phyloP scores from a whole-genome alignment of 2,329 filamentous ascomycete species.

The Aspergillus eucalypticola region DNA sequence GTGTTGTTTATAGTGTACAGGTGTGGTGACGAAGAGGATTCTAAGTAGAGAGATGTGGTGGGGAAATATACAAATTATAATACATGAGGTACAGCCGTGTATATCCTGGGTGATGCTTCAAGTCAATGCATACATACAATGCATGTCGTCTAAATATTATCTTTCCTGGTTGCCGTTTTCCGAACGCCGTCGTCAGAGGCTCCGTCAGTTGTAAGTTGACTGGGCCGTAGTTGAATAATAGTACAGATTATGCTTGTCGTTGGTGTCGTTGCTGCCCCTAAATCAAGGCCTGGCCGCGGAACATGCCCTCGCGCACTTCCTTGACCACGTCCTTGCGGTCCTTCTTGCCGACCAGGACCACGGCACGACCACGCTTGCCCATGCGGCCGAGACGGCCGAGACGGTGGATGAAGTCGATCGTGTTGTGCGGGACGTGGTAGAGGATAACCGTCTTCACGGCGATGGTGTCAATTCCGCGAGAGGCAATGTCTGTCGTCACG shows the following conservation, averaged over 20 bases:
- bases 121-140: not conserved
- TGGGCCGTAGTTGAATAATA: not conserved
- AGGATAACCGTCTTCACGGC: conserved; percentile 88
- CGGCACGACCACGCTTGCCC: conserved; percentile 82
- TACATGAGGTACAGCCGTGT: not conserved
- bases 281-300: conserved; percentile 74
- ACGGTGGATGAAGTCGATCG: conserved; percentile 97
- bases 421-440: conserved; percentile 96
- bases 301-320: conserved; percentile 90
- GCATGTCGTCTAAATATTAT: not conserved
- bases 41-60: not conserved
- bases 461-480: conserved; percentile 89
- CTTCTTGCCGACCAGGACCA: conserved; percentile 86
- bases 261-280: conserved; percentile 38
- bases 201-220: not conserved
- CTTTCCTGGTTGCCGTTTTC: not conserved
- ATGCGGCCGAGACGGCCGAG: conserved; percentile 89
- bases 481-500: conserved; percentile 90
- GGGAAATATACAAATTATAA: not conserved
- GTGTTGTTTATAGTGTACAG: too few species aligned
- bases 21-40: too few species aligned
- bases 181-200: not conserved
- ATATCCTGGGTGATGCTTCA: not conserved
- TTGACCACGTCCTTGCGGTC: conserved; percentile 87
- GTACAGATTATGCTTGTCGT: not conserved